Evolutionary conservation across 2,329 filamentous ascomycete species (phyloP), one percentile per base, ranked within the genome.

Genomic region (Fusarium albosuccineum): DNA sequence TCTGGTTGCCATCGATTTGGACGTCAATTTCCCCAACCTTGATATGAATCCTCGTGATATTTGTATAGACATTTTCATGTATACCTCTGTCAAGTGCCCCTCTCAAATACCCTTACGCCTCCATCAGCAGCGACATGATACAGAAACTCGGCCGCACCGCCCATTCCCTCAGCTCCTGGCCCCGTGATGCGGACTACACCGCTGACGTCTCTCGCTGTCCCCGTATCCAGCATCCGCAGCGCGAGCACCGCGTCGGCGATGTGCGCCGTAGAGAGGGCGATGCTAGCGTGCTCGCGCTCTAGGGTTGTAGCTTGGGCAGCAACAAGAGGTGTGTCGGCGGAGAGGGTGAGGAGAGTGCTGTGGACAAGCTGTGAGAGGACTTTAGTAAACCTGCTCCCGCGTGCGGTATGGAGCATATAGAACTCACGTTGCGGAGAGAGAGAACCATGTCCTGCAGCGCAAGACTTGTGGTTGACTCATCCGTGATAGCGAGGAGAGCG

Each of bases 161-260:
- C 72, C 22, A 64, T 71, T 30, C 53, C 66, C 29, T 74, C 73
- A 9, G 66, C 60, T 41, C 70, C 73, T 26, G 74, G 76, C 44
- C 85, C 83, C 16, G 91, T 94, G 50, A 96, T 84, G 68, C 94
- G 86, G 66, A 97, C 74, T 42, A 97, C 93, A 3, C 95, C 95
- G 79, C 92, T 97, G 33, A 98, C 92, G 79, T 97, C 95, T 75
- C 87, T 90, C 65, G 95, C 94, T n/a, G 90, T 89, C 1, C 95
- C 95, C 0, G 94, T 97, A 74, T 97, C 94, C 63, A 98, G 78
- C 73, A 90, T 85, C 53, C 94, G 84, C 60, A 96, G 81, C 64
- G 92, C 88, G 71, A 97, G 79, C 4, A 95, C 85, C 65, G 86
- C 82, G n/a, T 87, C 81, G 9, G 94, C 92, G 71, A 88, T 85